Percentiles rank a stretch among this genome's conserved stretches.
phyloP scores from a whole-genome alignment of 2,329 filamentous ascomycete species.

The Botrytis porri region DNA sequence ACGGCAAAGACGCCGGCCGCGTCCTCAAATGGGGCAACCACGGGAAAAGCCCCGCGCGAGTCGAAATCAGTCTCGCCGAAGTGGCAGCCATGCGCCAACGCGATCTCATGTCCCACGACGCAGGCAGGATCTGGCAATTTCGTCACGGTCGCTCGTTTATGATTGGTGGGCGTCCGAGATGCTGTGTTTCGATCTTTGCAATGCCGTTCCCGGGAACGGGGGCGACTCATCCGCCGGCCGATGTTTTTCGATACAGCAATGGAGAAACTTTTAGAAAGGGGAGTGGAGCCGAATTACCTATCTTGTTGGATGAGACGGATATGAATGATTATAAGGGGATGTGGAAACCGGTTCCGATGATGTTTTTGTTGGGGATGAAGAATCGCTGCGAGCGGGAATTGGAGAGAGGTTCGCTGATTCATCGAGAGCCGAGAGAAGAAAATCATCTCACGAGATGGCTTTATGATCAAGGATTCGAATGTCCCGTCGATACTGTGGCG shows the following conservation, averaged over 20 bases:
- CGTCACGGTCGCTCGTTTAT: neutral
- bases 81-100: neutral
- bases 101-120: neutral
- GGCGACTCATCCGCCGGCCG: accelerated
- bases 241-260: neutral
- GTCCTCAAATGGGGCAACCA: neutral
- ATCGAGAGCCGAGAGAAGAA: neutral
- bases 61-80: neutral
- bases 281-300: neutral
- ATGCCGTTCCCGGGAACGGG: no score
- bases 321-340: neutral
- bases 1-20: neutral
- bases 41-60: neutral
- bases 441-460: neutral
- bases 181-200: neutral
- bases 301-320: neutral
- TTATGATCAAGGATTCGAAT: neutral
- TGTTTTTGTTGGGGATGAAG: neutral
- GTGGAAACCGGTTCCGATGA: neutral
- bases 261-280: no score
- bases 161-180: neutral
- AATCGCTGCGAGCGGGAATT: neutral
- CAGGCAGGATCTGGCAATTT: neutral
- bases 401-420: neutral
- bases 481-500: neutral